Evolutionary conservation across 257 asterid species (phyloP).

Genomic region (Prunella vulgaris): DNA sequence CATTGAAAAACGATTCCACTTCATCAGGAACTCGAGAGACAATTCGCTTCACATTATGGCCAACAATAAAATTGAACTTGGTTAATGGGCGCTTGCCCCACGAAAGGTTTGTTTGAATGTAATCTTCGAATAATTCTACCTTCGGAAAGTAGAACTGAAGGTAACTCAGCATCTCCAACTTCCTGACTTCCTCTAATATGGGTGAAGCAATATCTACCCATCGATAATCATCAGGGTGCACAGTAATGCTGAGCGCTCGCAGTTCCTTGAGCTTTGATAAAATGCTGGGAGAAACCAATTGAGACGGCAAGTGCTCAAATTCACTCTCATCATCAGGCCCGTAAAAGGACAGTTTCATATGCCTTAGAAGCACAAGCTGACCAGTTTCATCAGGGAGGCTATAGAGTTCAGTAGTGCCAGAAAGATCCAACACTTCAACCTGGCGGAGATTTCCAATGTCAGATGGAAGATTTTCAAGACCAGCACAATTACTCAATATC

Average conservation of each 20-base stretch:
- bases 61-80: conserved; percentile 24
- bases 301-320: not conserved
- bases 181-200: conserved; percentile 3
- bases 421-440: conserved; percentile 28
- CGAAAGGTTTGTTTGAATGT: not conserved
- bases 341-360: conserved; percentile 25
- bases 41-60: conserved; percentile 26
- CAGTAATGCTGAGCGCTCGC: conserved; percentile 16
- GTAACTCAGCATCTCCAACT: conserved; percentile 10
- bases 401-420: conserved; percentile 25
- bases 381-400: conserved; percentile 22
- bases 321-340: conserved; percentile 30
- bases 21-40: conserved; percentile 23
- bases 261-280: conserved; percentile 24
- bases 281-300: conserved; percentile 6
- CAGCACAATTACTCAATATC: conserved; percentile 19
- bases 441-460: conserved; percentile 1
- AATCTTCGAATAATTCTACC: conserved; percentile 13
- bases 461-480: conserved; percentile 10
- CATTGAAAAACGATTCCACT: conserved; percentile 16
- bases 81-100: not conserved
- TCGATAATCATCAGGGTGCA: conserved; percentile 29
- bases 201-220: conserved; percentile 13
- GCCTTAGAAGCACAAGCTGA: conserved; percentile 12
- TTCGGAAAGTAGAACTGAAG: conserved; percentile 32